Base-by-base conservation (phyloP, 768 basidiomycete genomes). In the Tephrocybe sp. region DNA sequence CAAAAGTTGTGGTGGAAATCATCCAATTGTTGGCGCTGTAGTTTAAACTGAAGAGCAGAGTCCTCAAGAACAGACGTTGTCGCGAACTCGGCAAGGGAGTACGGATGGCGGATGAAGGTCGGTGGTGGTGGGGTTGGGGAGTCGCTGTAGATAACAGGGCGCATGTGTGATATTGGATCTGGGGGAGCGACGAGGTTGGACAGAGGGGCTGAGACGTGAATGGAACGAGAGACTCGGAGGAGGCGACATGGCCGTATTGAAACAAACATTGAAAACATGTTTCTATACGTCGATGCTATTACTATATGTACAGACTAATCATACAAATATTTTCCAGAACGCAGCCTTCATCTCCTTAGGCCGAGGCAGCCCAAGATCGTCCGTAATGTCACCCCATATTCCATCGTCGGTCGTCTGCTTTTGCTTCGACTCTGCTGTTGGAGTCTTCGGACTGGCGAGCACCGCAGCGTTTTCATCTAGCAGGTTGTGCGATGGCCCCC, bases 1-100 rank as follows among this genome's bases (percentile, higher is more conserved):
- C 91, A 93, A 64, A 90, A 93, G 15, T 74, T 68, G 47, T 92
- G 86, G 53, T 91, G 85, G 60, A 87, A 84, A 19, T 80, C 73
- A 59, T 92, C 88, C 18, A 91, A 66, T 49, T 84, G 82, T 64
- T 89, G 84, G 45, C 84, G 74, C 52, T 84, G 79, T 38, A 91
- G 67, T 51, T 80, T 83, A 73, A 78, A 86, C 59, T 86, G 88
- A 40, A 90, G 75, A 47, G 87, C 84, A 7, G 78, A 64, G 26
- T 78, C 69, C 38, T 72, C 72, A 31, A 63, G 63, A 37, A 66
- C 59, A 43, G 41, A 61, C 31, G 59, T 63, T 30, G 66, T 62
- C 24, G 69, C 68, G 66, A 92, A 92, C 64, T 92, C 90, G 49
- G 72, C 64, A 49, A 91, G 80, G 12, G 90, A 91, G 69, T 92